Conservation (phyloP, 768 basidiomycete species). For the Tylopilus sp. region DNA sequence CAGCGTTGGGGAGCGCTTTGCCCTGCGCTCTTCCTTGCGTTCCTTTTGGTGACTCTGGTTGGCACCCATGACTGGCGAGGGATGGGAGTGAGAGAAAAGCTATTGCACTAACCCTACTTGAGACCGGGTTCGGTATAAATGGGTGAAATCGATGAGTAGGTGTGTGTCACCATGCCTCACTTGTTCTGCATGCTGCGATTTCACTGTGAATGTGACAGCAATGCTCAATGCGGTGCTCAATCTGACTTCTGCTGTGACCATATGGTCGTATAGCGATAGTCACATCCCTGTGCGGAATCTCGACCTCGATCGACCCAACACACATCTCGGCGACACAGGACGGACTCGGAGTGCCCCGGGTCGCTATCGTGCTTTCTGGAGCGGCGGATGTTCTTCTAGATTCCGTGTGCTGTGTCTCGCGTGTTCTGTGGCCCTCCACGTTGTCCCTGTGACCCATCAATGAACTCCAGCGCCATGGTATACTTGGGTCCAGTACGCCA, state of each 20-base stretch:
- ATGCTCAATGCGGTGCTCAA: conserved; percentile 18
- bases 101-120: conserved; percentile 15
- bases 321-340: conserved; percentile 11
- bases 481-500: background rate
- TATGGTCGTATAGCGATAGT: conserved; percentile 11
- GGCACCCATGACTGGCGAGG: conserved; percentile 21
- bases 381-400: conserved; percentile 1
- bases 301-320: conserved; percentile 2
- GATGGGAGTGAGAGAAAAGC: background rate
- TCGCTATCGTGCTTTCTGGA: background rate
- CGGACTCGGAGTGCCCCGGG: background rate
- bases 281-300: conserved; percentile 10
- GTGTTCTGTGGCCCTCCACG: background rate
- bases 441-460: background rate
- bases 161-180: conserved; percentile 25
- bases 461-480: too few relatives aligned
- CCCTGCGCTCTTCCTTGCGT: conserved; percentile 19
- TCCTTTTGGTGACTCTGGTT: conserved; percentile 26
- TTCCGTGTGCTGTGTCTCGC: conserved; percentile 13
- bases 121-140: conserved; percentile 17
- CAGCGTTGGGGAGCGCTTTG: conserved; percentile 25
- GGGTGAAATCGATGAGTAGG: conserved; percentile 11
- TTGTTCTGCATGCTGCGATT: conserved; percentile 28
- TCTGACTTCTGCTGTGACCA: conserved; percentile 15
- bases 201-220: conserved; percentile 13